Percentiles rank a stretch among this genome's conserved stretches.
Conservation (phyloP, 1,284 basidiomycete genomes). For the Neonothopanus nambi region DNA sequence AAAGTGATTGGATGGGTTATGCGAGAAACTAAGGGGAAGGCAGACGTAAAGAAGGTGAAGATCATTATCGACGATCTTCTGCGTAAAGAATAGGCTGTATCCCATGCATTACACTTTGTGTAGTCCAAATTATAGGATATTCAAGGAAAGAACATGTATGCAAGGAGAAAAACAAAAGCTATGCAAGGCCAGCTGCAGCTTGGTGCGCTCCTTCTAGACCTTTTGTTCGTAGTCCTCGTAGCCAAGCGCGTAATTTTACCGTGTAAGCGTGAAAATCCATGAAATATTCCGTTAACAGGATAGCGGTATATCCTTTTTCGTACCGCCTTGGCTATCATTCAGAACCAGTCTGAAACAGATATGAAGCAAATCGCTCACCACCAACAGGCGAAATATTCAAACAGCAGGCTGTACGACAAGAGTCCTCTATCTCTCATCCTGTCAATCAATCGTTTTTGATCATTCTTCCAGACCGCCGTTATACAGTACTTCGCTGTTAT, state of each 20-base stretch:
- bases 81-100: no score
- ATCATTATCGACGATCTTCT: constrained; percentile 38
- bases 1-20: constrained; percentile 90
- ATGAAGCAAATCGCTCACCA: constrained; percentile 45
- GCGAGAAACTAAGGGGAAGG: constrained; percentile 79
- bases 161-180: background rate
- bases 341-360: constrained; percentile 13
- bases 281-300: constrained; percentile 55
- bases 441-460: constrained; percentile 54
- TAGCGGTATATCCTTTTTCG: constrained; percentile 48
- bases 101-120: background rate
- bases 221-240: constrained; percentile 54
- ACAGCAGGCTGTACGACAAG: constrained; percentile 50
- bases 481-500: constrained; percentile 92
- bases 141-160: no score
- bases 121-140: background rate
- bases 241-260: constrained; percentile 67
- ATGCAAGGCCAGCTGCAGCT: constrained; percentile 58
- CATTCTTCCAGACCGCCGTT: constrained; percentile 82
- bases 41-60: constrained; percentile 61
- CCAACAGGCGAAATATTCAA: constrained; percentile 62
- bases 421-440: constrained; percentile 51
- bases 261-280: constrained; percentile 71
- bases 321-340: constrained; percentile 51
- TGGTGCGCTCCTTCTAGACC: constrained; percentile 66